Evolutionary conservation across 2,329 filamentous ascomycete genomes (phyloP).

Genomic region (Colletotrichum theobromicola): DNA sequence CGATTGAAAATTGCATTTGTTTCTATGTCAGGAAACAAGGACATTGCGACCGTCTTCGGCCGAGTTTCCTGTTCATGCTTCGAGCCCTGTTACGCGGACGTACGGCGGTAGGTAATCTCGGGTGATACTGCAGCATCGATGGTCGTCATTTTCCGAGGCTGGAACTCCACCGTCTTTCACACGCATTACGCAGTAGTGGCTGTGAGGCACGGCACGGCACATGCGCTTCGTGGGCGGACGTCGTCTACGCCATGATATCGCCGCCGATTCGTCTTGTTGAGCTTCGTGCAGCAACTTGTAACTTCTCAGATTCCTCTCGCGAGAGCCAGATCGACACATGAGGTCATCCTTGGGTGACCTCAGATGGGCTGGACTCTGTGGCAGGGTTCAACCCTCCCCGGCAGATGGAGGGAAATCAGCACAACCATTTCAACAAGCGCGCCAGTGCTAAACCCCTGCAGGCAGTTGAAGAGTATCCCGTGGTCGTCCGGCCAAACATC

Average conservation of each 20-base stretch:
- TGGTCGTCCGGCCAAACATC: neutral
- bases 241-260: neutral
- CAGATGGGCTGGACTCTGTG: neutral
- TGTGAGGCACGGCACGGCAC: neutral
- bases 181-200: neutral
- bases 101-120: conserved; percentile 26
- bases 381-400: conserved; percentile 4
- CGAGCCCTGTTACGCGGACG: conserved; percentile 1
- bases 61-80: neutral
- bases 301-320: neutral
- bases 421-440: neutral
- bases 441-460: neutral
- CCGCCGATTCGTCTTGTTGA: neutral
- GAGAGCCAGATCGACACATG: neutral
- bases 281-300: neutral
- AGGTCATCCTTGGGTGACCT: neutral
- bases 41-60: neutral
- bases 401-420: neutral
- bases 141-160: neutral
- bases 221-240: neutral
- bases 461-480: neutral
- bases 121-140: conserved; percentile 18
- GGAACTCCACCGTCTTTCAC: neutral
- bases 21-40: conserved; percentile 3
- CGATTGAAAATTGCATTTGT: neutral